Evolutionary conservation across 805 yeast species (phyloP), one percentile per base, ranked within the genome.

Genomic region (Spathaspora girioi): DNA sequence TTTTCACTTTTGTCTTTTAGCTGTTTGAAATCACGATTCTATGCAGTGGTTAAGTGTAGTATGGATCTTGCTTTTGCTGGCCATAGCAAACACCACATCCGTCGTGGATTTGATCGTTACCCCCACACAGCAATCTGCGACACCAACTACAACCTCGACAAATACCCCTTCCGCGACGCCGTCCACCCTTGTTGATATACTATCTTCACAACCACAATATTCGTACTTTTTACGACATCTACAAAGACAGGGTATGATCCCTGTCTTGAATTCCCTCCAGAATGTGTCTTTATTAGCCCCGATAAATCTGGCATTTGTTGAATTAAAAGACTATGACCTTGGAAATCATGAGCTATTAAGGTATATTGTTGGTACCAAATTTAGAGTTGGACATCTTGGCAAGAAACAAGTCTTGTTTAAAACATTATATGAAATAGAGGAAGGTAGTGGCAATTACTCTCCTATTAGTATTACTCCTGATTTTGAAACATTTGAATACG

Each of bases 261-360:
- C 90, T 2, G 64, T 68, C 41, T 63, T 89, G 31, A 89, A 87
- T 60, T 68, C 68, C 18, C 63, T 86, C 53, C 68, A 70, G 20
- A 85, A 87, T 62, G 80, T 85, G 51, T 88, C 96, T 0, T 66
- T 89, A n/a, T 63, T 87, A 41, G 96, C 96, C 1, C 96, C 96
- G 0, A 77, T 86, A 11, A 89, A 89, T 62, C 83, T 85, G 56
- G 96, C 96, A 0, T 88, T 87, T 64, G 73, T 70, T 4, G 61
- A 62, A 17, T 41, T 43, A 38, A 43, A 44, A 14, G 46, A 50
- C 26, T 3, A 35, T 9, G 51, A 52, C 9, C 12, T 17, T 9
- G 50, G 52, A 26, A 50, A 55, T 7, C 50, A 59, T 35, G 55
- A 52, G 44, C 45, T 62, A 27, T 32, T 64, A 35, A 61, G 74